phyloP scores from a whole-genome alignment of 306 rosid species.

The Cicer yamashitae region DNA sequence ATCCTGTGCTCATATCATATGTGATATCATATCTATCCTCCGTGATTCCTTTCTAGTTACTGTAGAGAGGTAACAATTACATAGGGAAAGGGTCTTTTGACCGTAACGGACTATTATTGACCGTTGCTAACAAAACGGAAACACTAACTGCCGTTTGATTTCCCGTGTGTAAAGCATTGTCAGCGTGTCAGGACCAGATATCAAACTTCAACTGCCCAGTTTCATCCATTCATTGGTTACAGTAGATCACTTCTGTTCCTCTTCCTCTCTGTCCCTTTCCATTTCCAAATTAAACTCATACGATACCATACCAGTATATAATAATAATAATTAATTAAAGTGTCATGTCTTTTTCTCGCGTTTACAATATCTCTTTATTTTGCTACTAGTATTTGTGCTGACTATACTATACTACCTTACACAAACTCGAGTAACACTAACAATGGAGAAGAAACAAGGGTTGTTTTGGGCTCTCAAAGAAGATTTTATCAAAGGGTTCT shows the following conservation, averaged over 20 bases:
- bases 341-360: background rate
- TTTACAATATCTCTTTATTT: background rate
- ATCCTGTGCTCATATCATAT: no score
- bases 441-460: conserved; percentile 88
- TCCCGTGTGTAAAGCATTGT: background rate
- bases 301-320: no score
- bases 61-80: no score
- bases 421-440: background rate
- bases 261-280: background rate
- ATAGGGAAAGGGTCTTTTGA: background rate
- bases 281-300: background rate
- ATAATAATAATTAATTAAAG: no score
- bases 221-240: no score
- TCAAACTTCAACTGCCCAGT: background rate
- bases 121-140: background rate
- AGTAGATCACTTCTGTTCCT: background rate
- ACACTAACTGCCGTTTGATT: conserved; percentile 29
- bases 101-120: background rate
- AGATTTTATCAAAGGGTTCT: conserved; percentile 80
- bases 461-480: conserved; percentile 79
- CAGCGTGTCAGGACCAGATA: background rate
- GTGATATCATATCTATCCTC: no score
- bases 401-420: background rate
- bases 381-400: background rate
- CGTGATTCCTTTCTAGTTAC: no score